Evolutionary conservation across 768 basidiomycete genomes (phyloP), one percentile per base, ranked within the genome.

Genomic region (Boletus reticuloceps): DNA sequence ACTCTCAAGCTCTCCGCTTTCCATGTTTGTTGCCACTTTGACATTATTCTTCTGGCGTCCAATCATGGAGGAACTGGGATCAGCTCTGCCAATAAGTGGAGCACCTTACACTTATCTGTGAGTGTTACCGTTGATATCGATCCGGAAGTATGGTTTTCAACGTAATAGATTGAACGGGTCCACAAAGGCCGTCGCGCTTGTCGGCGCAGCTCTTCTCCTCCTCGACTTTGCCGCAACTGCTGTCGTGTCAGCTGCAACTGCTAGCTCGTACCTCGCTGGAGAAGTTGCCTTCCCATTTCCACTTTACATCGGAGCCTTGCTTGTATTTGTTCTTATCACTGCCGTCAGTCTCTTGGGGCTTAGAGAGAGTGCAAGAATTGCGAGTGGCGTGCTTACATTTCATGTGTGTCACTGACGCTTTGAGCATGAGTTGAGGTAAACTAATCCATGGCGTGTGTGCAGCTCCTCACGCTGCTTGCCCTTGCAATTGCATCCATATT

Each of bases 221-320:
- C 75, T 91, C 4, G 89, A 91, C 65, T 88, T 84, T 45, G 76
- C 84, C 6, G 79, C 86, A 4, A 90, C 87, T 0, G 76, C 83
- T 0, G 81, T 86, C 14, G 85, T 89, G 19, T 89, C 89, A 0
- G 87, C 89, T 0, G 84, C 87, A 5, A 88, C 88, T 0, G 88
- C 88, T 0, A 75, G 80, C 4, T 75, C 81, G 4, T 90, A 90
- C 58, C 79, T 90, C 37, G 74, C 76, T 3, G 85, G 85, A 22
- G 88, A 90, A 63, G 77, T 85, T 2, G 55, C 64, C 4, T 65
- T 86, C 10, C 84, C 85, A 0, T 83, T 88, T 61, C 79, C 83
- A 1, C 56, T 74, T 7, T 81, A 79, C 61, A 74, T 82, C 2
- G 78, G 78, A 2, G 74, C 83, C 1, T 68, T 80, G 14, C 59